phyloP scores from a whole-genome alignment of 2,329 filamentous ascomycete species.

The Massarina eburnea region DNA sequence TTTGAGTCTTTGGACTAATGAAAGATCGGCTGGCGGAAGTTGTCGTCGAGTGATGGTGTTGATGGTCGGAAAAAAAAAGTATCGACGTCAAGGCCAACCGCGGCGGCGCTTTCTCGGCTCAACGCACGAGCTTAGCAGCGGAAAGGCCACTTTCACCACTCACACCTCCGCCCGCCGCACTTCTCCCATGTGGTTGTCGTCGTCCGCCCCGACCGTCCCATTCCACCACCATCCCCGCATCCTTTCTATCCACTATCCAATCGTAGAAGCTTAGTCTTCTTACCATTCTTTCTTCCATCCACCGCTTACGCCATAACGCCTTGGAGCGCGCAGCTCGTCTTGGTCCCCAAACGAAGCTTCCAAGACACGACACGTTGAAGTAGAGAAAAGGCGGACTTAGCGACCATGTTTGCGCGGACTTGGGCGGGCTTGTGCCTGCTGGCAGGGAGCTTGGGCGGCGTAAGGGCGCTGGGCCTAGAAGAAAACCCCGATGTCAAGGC shows the following conservation, averaged over 20 bases:
- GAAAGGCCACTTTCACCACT: slow-evolving; percentile 36
- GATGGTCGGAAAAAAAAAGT: slow-evolving; percentile 20
- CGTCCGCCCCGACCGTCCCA: slow-evolving; percentile 15
- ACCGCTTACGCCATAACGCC: background rate
- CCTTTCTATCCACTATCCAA: slow-evolving; percentile 20
- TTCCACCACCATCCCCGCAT: slow-evolving; percentile 25
- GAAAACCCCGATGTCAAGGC: slow-evolving; percentile 59
- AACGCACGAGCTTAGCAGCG: slow-evolving; percentile 24
- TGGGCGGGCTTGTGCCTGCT: slow-evolving; percentile 43
- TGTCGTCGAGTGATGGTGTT: background rate
- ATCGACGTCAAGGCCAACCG: slow-evolving; percentile 32
- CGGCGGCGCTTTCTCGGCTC: slow-evolving; percentile 17
- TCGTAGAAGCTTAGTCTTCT: slow-evolving; percentile 28
- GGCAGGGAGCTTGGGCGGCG: slow-evolving; percentile 37
- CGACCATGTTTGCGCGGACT: slow-evolving; percentile 37
- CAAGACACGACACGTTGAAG: slow-evolving; percentile 16
- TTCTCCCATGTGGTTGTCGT: slow-evolving; percentile 28
- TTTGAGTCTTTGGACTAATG: background rate
- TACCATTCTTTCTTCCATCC: slow-evolving; percentile 26
- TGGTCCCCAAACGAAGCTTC: slow-evolving; percentile 5
- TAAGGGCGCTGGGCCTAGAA: slow-evolving; percentile 31
- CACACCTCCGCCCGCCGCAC: slow-evolving; percentile 16
- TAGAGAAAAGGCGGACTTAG: slow-evolving; percentile 15
- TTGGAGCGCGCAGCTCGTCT: slow-evolving; percentile 4
- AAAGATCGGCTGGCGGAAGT: background rate